Conservation (phyloP, 2,329 filamentous ascomycete genomes). For the Phoma herbarum region DNA sequence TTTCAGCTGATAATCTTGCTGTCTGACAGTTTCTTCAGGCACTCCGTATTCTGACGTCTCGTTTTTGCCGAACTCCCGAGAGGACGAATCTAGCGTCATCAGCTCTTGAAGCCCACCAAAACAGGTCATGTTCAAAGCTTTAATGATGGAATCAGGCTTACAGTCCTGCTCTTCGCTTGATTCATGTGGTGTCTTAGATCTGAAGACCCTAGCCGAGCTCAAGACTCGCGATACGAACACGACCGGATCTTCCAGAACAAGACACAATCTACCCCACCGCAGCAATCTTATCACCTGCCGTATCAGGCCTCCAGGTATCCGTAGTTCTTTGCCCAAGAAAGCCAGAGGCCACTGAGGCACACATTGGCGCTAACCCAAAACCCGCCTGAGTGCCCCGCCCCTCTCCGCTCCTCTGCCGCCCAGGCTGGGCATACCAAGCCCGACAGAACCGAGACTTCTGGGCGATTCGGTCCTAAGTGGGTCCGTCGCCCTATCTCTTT, state of each 20-base stretch:
- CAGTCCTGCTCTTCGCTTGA: slow-evolving; percentile 3
- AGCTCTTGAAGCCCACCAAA: not conserved
- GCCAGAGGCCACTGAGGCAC: slow-evolving; percentile 4
- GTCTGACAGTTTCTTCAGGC: not conserved
- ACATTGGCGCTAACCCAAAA: slow-evolving; percentile 10
- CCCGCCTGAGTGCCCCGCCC: slow-evolving; percentile 24
- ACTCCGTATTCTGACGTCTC: not conserved
- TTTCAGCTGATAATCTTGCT: not conserved
- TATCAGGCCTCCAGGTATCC: slow-evolving; percentile 1
- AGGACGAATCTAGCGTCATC: not conserved
- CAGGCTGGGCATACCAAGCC: slow-evolving; percentile 30
- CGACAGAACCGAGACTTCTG: slow-evolving; percentile 20
- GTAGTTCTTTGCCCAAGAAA: slow-evolving; percentile 2
- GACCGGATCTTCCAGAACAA: slow-evolving; percentile 4
- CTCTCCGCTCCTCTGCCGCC: slow-evolving; percentile 36
- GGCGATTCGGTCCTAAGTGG: slow-evolving; percentile 20
- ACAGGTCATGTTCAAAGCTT: not conserved
- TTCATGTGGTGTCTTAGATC: not conserved
- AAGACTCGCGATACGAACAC: not conserved
- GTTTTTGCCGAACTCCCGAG: not conserved
- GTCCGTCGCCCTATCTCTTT: slow-evolving; percentile 6
- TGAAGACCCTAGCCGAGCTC: not conserved
- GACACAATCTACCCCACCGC: not conserved
- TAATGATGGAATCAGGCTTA: slow-evolving; percentile 3
- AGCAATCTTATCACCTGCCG: slow-evolving; percentile 4